These are phyloP conservation scores for Aspergillus spinulosporus DNA, from an alignment of 2,329 filamentous ascomycete genomes.

Conservation along the genomic window DNA sequence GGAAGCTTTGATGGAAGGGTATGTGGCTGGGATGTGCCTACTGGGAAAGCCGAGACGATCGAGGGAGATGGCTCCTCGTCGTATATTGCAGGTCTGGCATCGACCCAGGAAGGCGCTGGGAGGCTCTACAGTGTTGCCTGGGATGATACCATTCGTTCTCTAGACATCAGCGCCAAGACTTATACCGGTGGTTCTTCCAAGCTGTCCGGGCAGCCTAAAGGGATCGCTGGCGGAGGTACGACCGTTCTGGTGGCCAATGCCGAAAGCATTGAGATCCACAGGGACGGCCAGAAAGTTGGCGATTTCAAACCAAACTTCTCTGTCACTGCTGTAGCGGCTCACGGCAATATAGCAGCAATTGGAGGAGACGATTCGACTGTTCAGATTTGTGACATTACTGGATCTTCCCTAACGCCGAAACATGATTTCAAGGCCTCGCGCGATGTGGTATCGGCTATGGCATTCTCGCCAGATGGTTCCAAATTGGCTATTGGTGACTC, in stretches of 20 bases:
- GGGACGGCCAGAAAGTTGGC: conserved; percentile 60
- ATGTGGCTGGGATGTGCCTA: conserved; percentile 75
- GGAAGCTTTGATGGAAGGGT: conserved; percentile 91
- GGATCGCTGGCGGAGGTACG: conserved; percentile 58
- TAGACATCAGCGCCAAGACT: conserved; percentile 72
- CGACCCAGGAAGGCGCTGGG: conserved; percentile 51
- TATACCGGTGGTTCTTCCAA: conserved; percentile 70
- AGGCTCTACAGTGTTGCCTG: conserved; percentile 85
- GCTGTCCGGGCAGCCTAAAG: conserved; percentile 78
- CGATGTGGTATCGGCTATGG: conserved; percentile 72
- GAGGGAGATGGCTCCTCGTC: conserved; percentile 83
- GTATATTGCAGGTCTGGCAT: conserved; percentile 75
- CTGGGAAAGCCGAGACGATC: conserved; percentile 67
- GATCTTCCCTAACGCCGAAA: conserved; percentile 54
- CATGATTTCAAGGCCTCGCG: conserved; percentile 67
- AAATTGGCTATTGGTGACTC: conserved; percentile 80
- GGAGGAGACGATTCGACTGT: conserved; percentile 74
- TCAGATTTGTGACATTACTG: conserved; percentile 68
- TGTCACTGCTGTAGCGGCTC: conserved; percentile 71
- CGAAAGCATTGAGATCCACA: conserved; percentile 59
- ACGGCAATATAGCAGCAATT: conserved; percentile 68
- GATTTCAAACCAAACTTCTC: conserved; percentile 62
- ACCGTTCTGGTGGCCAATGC: conserved; percentile 61
- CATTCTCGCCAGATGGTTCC: conserved; percentile 77
- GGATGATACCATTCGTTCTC: conserved; percentile 84